Evolutionary conservation across 352 stramenopile genomes (phyloP).

Genomic region (Phytophthora hybrid): DNA sequence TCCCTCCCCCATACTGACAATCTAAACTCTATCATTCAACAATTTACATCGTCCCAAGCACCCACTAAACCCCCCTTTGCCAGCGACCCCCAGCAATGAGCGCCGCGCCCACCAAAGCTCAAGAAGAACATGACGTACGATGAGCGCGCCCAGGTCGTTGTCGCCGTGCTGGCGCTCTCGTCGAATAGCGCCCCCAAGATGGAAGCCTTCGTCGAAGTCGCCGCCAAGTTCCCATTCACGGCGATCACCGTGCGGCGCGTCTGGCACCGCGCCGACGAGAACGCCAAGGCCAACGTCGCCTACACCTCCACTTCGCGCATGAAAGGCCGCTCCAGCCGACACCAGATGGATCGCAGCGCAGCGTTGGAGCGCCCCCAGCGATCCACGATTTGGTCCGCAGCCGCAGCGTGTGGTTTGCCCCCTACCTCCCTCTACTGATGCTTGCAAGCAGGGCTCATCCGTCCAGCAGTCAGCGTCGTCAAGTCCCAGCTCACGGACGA

Average conservation of each 20-base stretch:
- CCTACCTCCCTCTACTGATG: neutral
- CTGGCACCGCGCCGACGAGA: neutral
- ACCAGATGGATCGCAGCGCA: neutral
- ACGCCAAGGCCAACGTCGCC: neutral
- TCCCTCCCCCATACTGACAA: neutral
- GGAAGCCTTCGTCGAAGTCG: neutral
- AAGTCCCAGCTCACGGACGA: slow-evolving; percentile 7
- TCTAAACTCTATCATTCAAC: neutral
- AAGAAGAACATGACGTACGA: neutral
- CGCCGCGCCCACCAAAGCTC: neutral
- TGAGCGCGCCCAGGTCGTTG: neutral
- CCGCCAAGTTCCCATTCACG: neutral
- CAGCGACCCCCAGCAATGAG: neutral
- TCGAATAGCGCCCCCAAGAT: neutral
- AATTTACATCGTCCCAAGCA: neutral
- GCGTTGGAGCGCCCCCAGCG: slow-evolving; percentile 3
- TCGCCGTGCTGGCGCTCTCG: neutral
- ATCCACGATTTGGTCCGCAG: slow-evolving; percentile 2
- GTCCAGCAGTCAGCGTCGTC: slow-evolving; percentile 1
- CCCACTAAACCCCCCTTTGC: neutral
- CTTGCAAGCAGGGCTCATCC: neutral
- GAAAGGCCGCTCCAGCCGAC: neutral
- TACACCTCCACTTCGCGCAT: neutral
- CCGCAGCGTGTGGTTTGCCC: slow-evolving; percentile 1
- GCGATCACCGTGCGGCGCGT: neutral